Evolutionary conservation across 2,329 filamentous ascomycete species (phyloP).

Genomic region (Fusarium pseudograminearum): DNA sequence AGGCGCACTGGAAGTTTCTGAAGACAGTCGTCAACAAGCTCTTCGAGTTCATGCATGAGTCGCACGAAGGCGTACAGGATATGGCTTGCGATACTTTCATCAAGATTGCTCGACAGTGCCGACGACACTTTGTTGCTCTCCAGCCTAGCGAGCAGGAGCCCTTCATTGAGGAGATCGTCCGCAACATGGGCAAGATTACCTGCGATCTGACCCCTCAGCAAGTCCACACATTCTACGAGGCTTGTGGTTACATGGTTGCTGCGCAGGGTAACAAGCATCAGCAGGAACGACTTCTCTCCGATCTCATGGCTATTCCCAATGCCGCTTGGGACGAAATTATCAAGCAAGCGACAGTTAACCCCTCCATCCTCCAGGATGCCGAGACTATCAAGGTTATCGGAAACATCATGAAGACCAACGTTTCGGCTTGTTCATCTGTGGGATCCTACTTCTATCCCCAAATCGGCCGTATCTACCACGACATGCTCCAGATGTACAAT

Average conservation of each 20-base stretch:
- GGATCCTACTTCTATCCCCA: slow-evolving; percentile 98
- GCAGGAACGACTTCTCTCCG: slow-evolving; percentile 90
- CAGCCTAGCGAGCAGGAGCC: slow-evolving; percentile 95
- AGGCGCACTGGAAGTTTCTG: slow-evolving; percentile 99
- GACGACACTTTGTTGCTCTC: slow-evolving; percentile 94
- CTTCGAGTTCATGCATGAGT: slow-evolving; percentile 99
- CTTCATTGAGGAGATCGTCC: slow-evolving; percentile 98
- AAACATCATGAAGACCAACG: slow-evolving; percentile 99
- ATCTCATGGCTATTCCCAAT: slow-evolving; percentile 95
- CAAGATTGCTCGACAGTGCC: slow-evolving; percentile 98
- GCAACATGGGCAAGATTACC: slow-evolving; percentile 95
- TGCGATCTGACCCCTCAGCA: slow-evolving; percentile 95
- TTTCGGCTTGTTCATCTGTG: slow-evolving; percentile 96
- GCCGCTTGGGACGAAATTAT: slow-evolving; percentile 97
- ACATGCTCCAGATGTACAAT: slow-evolving; percentile 99
- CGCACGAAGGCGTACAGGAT: slow-evolving; percentile 98
- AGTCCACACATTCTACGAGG: slow-evolving; percentile 98
- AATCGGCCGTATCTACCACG: slow-evolving; percentile 95
- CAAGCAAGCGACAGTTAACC: slow-evolving; percentile 84
- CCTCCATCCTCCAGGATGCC: slow-evolving; percentile 86
- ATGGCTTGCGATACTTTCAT: slow-evolving; percentile 99
- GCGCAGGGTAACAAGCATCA: slow-evolving; percentile 95
- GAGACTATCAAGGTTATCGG: slow-evolving; percentile 99
- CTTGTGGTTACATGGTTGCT: slow-evolving; percentile 98
- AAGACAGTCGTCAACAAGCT: slow-evolving; percentile 99